phyloP scores from a whole-genome alignment of 768 basidiomycete genomes.

The Pleurotus eryngii region DNA sequence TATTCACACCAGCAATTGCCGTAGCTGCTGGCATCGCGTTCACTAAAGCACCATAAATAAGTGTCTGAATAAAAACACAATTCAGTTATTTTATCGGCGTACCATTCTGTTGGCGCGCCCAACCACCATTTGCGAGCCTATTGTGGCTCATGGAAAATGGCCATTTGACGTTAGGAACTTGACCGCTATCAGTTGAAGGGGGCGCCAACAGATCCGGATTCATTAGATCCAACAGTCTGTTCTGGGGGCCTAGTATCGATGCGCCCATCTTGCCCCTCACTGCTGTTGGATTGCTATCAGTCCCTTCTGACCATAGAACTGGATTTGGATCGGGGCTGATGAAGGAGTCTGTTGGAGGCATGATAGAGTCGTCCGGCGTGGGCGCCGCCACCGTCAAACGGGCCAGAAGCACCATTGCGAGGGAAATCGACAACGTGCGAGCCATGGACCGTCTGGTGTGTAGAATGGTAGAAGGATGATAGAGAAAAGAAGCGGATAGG shows the following conservation, averaged over 20 bases:
- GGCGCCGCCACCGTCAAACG: background rate
- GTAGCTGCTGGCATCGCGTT: slow-evolving; percentile 47
- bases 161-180: slow-evolving; percentile 52
- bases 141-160: slow-evolving; percentile 54
- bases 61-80: background rate
- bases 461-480: too few relatives aligned
- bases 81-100: slow-evolving; percentile 3
- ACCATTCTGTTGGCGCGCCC: slow-evolving; percentile 60
- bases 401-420: background rate
- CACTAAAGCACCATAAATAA: slow-evolving; percentile 22
- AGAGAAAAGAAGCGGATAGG: too few relatives aligned
- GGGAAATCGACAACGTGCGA: background rate
- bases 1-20: slow-evolving; percentile 42
- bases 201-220: slow-evolving; percentile 43
- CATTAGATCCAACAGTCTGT: slow-evolving; percentile 35
- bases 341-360: slow-evolving; percentile 4
- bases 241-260: slow-evolving; percentile 38
- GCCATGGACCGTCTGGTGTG: background rate
- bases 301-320: slow-evolving; percentile 31
- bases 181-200: slow-evolving; percentile 42
- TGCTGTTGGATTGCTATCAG: slow-evolving; percentile 24
- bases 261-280: slow-evolving; percentile 39
- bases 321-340: slow-evolving; percentile 37
- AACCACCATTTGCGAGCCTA: slow-evolving; percentile 53
- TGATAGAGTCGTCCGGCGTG: background rate